These are phyloP conservation scores for Sesbania bispinosa DNA, from an alignment of 306 rosid species.

Conservation along the genomic window DNA sequence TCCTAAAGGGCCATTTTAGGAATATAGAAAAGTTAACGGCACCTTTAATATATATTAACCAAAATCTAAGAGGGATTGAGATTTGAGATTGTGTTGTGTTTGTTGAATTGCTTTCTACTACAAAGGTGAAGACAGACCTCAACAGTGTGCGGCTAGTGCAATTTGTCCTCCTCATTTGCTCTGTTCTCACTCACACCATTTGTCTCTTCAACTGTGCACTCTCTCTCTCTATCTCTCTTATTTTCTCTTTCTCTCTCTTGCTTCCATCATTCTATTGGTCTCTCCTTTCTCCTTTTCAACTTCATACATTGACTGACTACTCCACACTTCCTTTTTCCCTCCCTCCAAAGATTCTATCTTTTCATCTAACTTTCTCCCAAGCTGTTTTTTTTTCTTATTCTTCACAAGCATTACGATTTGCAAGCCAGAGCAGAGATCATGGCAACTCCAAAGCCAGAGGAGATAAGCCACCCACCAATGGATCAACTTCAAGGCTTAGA, in stretches of 20 bases:
- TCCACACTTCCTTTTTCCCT: background rate
- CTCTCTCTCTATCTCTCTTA: slow-evolving; percentile 17
- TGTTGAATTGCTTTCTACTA: background rate
- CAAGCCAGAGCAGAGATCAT: slow-evolving; percentile 36
- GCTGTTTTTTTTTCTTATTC: slow-evolving; percentile 11
- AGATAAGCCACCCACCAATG: slow-evolving; percentile 84
- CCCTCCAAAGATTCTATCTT: slow-evolving; percentile 18
- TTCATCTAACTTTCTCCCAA: slow-evolving; percentile 2
- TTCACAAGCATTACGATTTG: slow-evolving; percentile 30
- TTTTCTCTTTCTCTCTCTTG: slow-evolving; percentile 26
- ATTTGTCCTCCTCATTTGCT: slow-evolving; percentile 8
- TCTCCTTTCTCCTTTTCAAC: slow-evolving; percentile 37
- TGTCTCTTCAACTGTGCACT: slow-evolving; percentile 13
- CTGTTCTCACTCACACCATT: slow-evolving; percentile 22
- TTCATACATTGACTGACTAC: slow-evolving; percentile 22
- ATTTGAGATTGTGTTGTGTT: background rate
- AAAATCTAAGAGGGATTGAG: background rate
- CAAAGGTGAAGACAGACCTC: too few species aligned
- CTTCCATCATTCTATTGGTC: slow-evolving; percentile 23
- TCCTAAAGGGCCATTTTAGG: slow-evolving; percentile 53
- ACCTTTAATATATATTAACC: slow-evolving; percentile 29
- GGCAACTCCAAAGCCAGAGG: slow-evolving; percentile 81
- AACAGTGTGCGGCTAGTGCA: too few species aligned
- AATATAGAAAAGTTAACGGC: slow-evolving; percentile 46
- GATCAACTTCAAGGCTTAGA: slow-evolving; percentile 99